These are phyloP conservation scores for Phytophthora constricta DNA, from an alignment of 352 stramenopile species.

Conservation along the genomic window DNA sequence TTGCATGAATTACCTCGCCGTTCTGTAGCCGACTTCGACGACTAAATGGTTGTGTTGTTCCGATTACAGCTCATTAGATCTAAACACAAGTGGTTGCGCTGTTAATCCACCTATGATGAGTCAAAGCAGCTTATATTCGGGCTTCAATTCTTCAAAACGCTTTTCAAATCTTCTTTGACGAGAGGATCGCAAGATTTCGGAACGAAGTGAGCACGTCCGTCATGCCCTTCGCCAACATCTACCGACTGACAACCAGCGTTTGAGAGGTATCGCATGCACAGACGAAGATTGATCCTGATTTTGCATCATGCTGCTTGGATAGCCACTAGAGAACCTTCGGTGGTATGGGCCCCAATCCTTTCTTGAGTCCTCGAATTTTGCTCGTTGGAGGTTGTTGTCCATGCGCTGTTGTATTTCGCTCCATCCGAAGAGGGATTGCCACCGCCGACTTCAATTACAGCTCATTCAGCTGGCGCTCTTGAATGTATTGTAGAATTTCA, in stretches of 20 bases:
- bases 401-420: not conserved
- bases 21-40: too few species aligned
- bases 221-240: not conserved
- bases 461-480: not conserved
- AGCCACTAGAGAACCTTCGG: not conserved
- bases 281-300: not conserved
- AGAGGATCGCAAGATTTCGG: not conserved
- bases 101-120: not conserved
- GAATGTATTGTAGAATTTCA: conserved; percentile 1
- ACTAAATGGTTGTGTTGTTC: too few species aligned
- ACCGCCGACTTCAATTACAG: not conserved
- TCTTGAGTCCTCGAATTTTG: not conserved
- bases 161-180: conserved; percentile 3
- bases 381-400: not conserved
- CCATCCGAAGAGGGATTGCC: too few species aligned
- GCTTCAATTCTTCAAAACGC: conserved; percentile 1
- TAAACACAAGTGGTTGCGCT: not conserved
- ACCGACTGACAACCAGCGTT: not conserved
- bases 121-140: not conserved
- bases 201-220: conserved; percentile 5
- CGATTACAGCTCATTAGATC: too few species aligned
- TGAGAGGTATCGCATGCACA: conserved; percentile 4
- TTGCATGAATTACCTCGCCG: too few species aligned
- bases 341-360: not conserved
- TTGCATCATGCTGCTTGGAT: not conserved